phyloP scores from a whole-genome alignment of 2,329 filamentous ascomycete genomes.

The Domatiomyces globalis region DNA sequence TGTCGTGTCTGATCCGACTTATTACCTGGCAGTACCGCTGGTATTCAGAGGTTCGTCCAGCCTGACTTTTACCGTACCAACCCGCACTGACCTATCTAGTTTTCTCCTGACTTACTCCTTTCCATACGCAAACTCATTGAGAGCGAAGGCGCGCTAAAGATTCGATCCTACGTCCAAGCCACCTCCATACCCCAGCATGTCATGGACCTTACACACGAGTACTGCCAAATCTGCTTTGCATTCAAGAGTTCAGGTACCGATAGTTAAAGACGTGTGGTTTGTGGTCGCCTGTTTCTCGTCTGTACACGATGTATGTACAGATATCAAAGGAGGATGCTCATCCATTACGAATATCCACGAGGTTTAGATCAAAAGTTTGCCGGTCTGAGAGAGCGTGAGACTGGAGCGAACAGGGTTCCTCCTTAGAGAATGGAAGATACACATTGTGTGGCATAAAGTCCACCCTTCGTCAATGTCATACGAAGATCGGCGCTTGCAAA shows the following conservation, averaged over 20 bases:
- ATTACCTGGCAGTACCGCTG: constrained; percentile 98
- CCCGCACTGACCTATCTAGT: constrained; percentile 35
- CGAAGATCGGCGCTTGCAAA: no score
- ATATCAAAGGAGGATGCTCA: background rate
- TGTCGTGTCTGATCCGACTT: constrained; percentile 74
- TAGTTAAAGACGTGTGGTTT: constrained; percentile 37
- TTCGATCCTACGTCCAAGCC: constrained; percentile 91
- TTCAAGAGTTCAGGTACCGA: constrained; percentile 92
- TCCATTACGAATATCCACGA: background rate
- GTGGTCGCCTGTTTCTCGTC: background rate
- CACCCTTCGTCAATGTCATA: no score
- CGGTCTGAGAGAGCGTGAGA: no score
- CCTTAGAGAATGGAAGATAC: no score
- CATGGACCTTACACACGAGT: constrained; percentile 87
- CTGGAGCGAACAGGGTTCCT: no score
- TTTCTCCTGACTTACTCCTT: constrained; percentile 79
- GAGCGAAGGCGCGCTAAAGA: constrained; percentile 93
- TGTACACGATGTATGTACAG: no score
- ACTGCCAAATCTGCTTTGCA: constrained; percentile 82
- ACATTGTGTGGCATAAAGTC: no score
- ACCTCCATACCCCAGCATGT: constrained; percentile 88
- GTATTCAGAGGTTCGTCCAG: constrained; percentile 68
- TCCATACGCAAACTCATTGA: constrained; percentile 87
- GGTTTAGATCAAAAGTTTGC: background rate
- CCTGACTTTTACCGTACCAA: background rate